Base-by-base conservation (phyloP, 495 filamentous ascomycete species). In the Penicillium flavigenum region DNA sequence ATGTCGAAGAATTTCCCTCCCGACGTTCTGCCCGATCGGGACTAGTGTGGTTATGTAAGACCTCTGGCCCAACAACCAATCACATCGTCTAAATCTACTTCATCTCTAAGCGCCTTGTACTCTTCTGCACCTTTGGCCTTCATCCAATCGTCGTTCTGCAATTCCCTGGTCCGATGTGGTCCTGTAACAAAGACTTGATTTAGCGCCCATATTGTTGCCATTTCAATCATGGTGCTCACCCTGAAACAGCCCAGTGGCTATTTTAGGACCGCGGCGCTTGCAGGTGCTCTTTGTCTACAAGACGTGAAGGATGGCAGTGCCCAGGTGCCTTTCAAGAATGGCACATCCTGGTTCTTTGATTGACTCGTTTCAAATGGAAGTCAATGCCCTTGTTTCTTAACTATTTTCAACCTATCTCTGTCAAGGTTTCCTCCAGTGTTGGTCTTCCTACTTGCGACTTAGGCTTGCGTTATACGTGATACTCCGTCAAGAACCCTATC, bases 1-100 rank as follows among this genome's bases (percentile, higher is more conserved):
- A 62, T 60, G 59, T 63, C 71, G 70, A 71, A 76, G 70, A 72
- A 74, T 67, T 75, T 75, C 67, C 63, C 60, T 64, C 59, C 65
- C 64, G 66, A 62, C 60, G 59, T 57, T 47, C 49, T 62, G 10
- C 72, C 62, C 51, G 6, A 63, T 72, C 22, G 45, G 67, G 71
- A 39, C 38, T 76, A 70, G 72, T 50, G 50, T 19, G 12, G 48
- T 76, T 65, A 76, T 55, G 60, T 73, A 72, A 73, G 47, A 59
- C 42, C 11, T 5, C 7, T 20, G 27, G 11, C 54, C 43, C 56
- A 55, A 36, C 58, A 50, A 5, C 56, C 53, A 55, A 76, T 77
- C 63, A 71, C 34, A 50, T 24, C 17, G 16, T 50, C 16, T 29
- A n/a, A 29, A 67, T 67, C 61, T 71, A 71, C 67, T 66, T 63